These are phyloP conservation scores for Trichophyton benhamiae DNA, from an alignment of 2,329 filamentous ascomycete genomes.

Conservation along the genomic window DNA sequence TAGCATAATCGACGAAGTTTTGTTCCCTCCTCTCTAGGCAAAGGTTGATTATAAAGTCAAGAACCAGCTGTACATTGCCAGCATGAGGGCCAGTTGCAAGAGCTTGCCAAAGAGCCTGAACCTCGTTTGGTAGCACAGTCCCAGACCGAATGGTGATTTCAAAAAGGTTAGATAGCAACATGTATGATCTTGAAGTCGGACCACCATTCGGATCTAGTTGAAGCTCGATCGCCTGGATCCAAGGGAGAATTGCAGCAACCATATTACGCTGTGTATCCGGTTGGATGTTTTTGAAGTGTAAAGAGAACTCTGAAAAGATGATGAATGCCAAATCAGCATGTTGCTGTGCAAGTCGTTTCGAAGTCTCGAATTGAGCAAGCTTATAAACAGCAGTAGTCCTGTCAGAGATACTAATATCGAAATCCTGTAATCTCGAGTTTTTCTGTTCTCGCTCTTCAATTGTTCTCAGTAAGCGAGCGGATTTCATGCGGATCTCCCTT, in stretches of 20 bases:
- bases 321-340: slow-evolving; percentile 83
- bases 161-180: slow-evolving; percentile 84
- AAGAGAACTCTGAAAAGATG: slow-evolving; percentile 89
- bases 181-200: slow-evolving; percentile 82
- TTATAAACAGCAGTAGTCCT: slow-evolving; percentile 98
- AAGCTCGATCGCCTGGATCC: slow-evolving; percentile 89
- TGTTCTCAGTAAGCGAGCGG: slow-evolving; percentile 64
- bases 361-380: slow-evolving; percentile 91
- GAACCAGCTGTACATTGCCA: slow-evolving; percentile 83
- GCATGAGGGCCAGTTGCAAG: slow-evolving; percentile 83
- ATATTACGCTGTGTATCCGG: slow-evolving; percentile 81
- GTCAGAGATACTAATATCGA: slow-evolving; percentile 96
- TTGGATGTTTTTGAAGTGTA: slow-evolving; percentile 80
- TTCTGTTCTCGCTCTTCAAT: slow-evolving; percentile 73
- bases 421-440: slow-evolving; percentile 86
- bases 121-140: slow-evolving; percentile 81
- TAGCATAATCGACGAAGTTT: slow-evolving; percentile 95
- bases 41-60: slow-evolving; percentile 91
- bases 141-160: slow-evolving; percentile 93
- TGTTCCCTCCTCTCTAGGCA: slow-evolving; percentile 91
- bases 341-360: slow-evolving; percentile 74
- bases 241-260: slow-evolving; percentile 85
- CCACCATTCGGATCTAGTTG: slow-evolving; percentile 85
- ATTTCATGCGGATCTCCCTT: slow-evolving; percentile 78
- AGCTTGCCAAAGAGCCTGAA: slow-evolving; percentile 94